These are phyloP conservation scores for Canavalia ensiformis DNA, from an alignment of 306 rosid species.

Conservation along the genomic window DNA sequence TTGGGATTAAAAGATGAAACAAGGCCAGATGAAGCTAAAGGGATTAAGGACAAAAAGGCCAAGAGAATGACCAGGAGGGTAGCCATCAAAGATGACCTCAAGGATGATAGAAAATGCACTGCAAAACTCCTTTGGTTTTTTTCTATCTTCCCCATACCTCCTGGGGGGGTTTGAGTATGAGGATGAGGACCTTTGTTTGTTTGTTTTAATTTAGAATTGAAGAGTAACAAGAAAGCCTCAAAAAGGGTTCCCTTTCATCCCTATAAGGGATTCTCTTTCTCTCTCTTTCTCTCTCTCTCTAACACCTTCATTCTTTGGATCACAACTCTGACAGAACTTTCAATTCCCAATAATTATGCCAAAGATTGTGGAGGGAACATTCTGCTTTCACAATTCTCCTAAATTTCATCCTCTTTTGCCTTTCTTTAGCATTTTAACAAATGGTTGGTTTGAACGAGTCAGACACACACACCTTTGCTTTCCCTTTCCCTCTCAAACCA, in stretches of 20 bases:
- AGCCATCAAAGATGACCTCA: conserved; percentile 63
- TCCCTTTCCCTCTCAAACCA: neutral
- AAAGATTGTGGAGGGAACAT: conserved; percentile 34
- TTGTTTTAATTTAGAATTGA: conserved; percentile 42
- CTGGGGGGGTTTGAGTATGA: conserved; percentile 54
- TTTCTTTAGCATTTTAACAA: conserved; percentile 42
- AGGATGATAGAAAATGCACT: conserved; percentile 59
- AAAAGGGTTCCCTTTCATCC: conserved; percentile 44
- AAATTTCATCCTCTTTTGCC: conserved; percentile 16
- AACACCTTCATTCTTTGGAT: conserved; percentile 38
- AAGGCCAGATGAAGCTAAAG: neutral
- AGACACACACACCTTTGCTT: conserved; percentile 11
- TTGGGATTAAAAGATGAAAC: conserved; percentile 57
- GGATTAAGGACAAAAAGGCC: conserved; percentile 29
- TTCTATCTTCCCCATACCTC: conserved; percentile 76
- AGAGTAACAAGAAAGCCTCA: conserved; percentile 9
- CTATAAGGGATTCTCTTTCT: conserved; percentile 43
- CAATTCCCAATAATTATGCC: conserved; percentile 46
- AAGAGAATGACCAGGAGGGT: conserved; percentile 69
- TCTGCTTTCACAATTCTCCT: conserved; percentile 25
- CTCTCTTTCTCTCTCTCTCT: conserved; percentile 13
- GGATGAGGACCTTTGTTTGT: neutral
- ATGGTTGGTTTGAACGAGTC: conserved; percentile 58
- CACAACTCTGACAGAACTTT: conserved; percentile 19
- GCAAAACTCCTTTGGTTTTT: conserved; percentile 4